phyloP scores from a whole-genome alignment of 192 early-diverging fungal species.

The Podila verticillata region DNA sequence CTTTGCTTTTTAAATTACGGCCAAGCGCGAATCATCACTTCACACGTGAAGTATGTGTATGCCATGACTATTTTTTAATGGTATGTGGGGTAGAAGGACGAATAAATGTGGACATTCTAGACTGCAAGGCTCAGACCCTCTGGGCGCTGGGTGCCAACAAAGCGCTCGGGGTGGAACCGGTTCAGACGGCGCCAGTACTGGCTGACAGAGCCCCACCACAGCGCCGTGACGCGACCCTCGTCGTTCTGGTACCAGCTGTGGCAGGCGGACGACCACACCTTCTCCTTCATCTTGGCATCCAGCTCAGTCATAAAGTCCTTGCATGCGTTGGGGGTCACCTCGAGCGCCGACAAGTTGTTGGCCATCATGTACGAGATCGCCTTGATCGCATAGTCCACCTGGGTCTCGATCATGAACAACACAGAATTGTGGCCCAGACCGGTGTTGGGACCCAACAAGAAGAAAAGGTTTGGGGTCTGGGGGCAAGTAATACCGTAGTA shows the following conservation, averaged over 20 bases:
- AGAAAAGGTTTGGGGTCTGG: conserved; percentile 65
- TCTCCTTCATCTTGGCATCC: conserved; percentile 49
- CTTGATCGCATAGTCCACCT: conserved; percentile 57
- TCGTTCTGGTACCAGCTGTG: conserved; percentile 62
- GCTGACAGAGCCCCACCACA: conserved; percentile 46
- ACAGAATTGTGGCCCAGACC: conserved; percentile 62
- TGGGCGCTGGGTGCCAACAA: neutral
- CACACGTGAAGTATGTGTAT: neutral
- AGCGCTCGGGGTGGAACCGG: conserved; percentile 24
- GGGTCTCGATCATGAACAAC: conserved; percentile 61
- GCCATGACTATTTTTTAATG: too few relatives aligned
- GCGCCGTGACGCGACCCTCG: conserved; percentile 44
- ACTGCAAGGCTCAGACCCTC: conserved; percentile 8
- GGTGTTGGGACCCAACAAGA: conserved; percentile 62
- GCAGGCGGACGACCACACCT: conserved; percentile 61
- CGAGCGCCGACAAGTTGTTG: conserved; percentile 51
- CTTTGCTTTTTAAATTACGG: too few relatives aligned
- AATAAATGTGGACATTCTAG: neutral
- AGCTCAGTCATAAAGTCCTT: conserved; percentile 37
- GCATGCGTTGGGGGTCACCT: conserved; percentile 43
- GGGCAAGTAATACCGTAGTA: conserved; percentile 55
- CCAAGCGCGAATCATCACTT: too few relatives aligned
- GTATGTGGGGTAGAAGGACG: neutral
- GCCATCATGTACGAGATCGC: conserved; percentile 52
- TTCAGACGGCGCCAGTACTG: conserved; percentile 37